phyloP scores from a whole-genome alignment of 768 basidiomycete species.

The Tephrocybe sp. region DNA sequence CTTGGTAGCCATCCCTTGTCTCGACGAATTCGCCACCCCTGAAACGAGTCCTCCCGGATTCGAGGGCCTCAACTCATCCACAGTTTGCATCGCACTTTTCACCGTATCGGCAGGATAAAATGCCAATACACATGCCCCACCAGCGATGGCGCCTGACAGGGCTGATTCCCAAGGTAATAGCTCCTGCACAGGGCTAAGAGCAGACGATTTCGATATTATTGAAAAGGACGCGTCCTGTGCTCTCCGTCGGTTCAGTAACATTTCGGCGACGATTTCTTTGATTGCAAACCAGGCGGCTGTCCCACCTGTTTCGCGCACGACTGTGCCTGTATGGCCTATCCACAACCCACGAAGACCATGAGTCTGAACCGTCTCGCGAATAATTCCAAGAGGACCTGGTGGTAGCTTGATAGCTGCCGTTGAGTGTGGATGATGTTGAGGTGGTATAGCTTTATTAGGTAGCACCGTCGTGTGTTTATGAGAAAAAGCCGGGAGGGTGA shows the following conservation, averaged over 20 bases:
- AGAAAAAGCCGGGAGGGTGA: conserved; percentile 7
- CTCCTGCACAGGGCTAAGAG: conserved; percentile 16
- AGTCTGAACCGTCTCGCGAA: conserved; percentile 51
- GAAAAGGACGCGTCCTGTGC: conserved; percentile 13
- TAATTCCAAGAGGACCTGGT: conserved; percentile 68
- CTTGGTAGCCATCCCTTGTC: neutral
- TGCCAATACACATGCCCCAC: conserved; percentile 73
- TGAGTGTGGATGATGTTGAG: conserved; percentile 13
- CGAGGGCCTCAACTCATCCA: conserved; percentile 67
- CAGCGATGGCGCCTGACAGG: conserved; percentile 74
- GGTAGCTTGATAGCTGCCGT: conserved; percentile 30
- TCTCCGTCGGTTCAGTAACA: conserved; percentile 41
- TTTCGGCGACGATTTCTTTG: conserved; percentile 72
- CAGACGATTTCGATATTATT: conserved; percentile 2
- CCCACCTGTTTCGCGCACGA: conserved; percentile 86
- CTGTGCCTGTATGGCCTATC: conserved; percentile 83
- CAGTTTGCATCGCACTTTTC: conserved; percentile 89
- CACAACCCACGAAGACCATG: conserved; percentile 72
- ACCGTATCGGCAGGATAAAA: conserved; percentile 90
- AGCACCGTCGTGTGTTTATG: neutral
- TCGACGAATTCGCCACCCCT: neutral
- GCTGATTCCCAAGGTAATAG: conserved; percentile 73
- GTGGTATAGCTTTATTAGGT: neutral
- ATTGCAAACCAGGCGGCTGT: conserved; percentile 84
- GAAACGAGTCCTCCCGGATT: neutral